phyloP scores from a whole-genome alignment of 768 basidiomycete genomes.

The Tylopilus sp. region DNA sequence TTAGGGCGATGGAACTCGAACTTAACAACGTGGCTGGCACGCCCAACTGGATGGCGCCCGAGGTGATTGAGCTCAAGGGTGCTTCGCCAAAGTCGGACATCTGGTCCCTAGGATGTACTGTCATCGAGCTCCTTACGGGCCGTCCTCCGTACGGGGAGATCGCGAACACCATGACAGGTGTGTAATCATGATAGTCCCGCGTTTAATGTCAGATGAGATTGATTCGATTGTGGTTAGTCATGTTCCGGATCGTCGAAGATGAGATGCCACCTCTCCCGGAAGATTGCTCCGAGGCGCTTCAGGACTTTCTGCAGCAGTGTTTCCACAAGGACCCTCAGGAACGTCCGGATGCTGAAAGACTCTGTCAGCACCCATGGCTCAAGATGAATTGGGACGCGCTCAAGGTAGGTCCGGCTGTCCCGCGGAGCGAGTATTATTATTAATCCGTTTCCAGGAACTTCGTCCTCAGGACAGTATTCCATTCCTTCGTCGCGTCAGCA shows the following conservation, averaged over 20 bases:
- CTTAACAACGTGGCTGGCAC: constrained; percentile 89
- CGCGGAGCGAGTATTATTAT: not conserved
- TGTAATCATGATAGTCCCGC: constrained; percentile 11
- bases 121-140: constrained; percentile 91
- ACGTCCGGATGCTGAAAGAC: constrained; percentile 79
- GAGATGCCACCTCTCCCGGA: constrained; percentile 83
- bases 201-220: not conserved
- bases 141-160: constrained; percentile 90
- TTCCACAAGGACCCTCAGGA: constrained; percentile 83
- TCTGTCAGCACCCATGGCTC: constrained; percentile 93
- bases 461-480: constrained; percentile 94
- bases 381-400: constrained; percentile 74
- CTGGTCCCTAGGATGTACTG: constrained; percentile 93
- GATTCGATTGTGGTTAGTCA: constrained; percentile 52
- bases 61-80: constrained; percentile 93
- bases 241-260: constrained; percentile 98
- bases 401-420: constrained; percentile 48
- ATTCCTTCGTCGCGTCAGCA: constrained; percentile 87
- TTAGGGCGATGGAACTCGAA: constrained; percentile 84
- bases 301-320: constrained; percentile 81
- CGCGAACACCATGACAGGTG: constrained; percentile 87
- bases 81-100: constrained; percentile 93
- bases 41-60: constrained; percentile 99
- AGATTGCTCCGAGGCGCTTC: constrained; percentile 68
- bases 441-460: constrained; percentile 50